Conservation (phyloP, 2,329 filamentous ascomycete species). For the Blastomyces emzantsi region DNA sequence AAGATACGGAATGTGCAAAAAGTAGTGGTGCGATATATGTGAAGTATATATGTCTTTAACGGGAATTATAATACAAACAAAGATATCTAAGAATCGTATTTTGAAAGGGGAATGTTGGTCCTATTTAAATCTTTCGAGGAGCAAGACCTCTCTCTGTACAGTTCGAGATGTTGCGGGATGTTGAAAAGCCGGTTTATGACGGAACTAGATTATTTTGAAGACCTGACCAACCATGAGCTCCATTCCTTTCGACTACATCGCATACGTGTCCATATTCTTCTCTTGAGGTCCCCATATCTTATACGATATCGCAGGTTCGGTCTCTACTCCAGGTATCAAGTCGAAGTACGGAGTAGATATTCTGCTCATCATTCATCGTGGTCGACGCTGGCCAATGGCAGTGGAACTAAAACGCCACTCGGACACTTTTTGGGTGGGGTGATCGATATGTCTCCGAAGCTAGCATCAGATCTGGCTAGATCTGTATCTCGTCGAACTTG, state of each 20-base stretch:
- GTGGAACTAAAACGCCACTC: neutral
- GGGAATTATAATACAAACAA: neutral
- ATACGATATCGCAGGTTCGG: neutral
- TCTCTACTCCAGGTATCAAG: neutral
- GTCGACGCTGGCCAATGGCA: neutral
- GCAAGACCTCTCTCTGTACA: neutral
- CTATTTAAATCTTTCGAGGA: neutral
- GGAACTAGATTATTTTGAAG: neutral
- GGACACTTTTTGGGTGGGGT: neutral
- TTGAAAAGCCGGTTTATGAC: neutral
- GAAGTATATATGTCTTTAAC: neutral
- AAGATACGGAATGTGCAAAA: too few species aligned
- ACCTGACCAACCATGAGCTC: neutral
- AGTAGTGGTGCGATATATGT: neutral
- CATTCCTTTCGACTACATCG: neutral
- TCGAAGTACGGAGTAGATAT: neutral
- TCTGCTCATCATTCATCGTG: neutral
- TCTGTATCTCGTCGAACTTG: neutral
- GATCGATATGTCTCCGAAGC: neutral
- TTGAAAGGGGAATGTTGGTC: neutral
- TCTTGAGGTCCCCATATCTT: neutral
- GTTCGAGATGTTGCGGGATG: neutral
- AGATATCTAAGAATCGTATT: neutral
- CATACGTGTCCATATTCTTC: neutral
- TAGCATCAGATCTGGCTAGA: neutral